These are phyloP conservation scores for Iodosphaeria phyllophila DNA, from an alignment of 2,329 filamentous ascomycete species.

Conservation along the genomic window DNA sequence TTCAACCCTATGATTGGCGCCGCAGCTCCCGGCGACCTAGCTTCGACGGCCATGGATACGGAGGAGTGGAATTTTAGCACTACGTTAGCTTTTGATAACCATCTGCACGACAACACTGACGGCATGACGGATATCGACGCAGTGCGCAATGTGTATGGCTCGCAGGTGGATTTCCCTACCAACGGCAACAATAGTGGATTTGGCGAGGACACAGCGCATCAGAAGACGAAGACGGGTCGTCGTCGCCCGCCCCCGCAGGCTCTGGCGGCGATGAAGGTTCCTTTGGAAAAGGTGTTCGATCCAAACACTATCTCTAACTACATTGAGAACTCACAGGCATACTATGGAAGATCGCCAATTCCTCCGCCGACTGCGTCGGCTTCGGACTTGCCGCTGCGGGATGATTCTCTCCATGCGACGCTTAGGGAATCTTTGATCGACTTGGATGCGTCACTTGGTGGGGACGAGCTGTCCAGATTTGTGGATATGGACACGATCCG, in stretches of 20 bases:
- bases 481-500: slow-evolving; percentile 42
- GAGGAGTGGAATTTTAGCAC: slow-evolving; percentile 54
- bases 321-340: slow-evolving; percentile 40
- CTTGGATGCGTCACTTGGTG: slow-evolving; percentile 39
- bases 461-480: slow-evolving; percentile 35
- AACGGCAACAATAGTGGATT: no score
- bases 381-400: slow-evolving; percentile 40
- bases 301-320: slow-evolving; percentile 47
- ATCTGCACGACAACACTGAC: slow-evolving; percentile 31
- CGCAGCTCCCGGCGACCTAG: slow-evolving; percentile 26
- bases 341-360: slow-evolving; percentile 32
- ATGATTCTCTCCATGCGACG: slow-evolving; percentile 31
- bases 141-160: slow-evolving; percentile 41
- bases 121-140: slow-evolving; percentile 25
- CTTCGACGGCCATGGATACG: slow-evolving; percentile 26
- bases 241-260: slow-evolving; percentile 38
- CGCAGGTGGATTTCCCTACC: slow-evolving; percentile 32
- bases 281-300: slow-evolving; percentile 46
- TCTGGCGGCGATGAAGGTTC: slow-evolving; percentile 36
- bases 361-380: slow-evolving; percentile 10
- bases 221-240: slow-evolving; percentile 30
- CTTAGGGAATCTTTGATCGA: slow-evolving; percentile 48
- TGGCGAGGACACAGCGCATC: slow-evolving; percentile 33
- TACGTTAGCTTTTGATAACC: slow-evolving; percentile 43
- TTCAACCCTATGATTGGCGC: slow-evolving; percentile 38